Conservation (phyloP, 1,284 basidiomycete genomes). For the Rhodotorula sp. region DNA sequence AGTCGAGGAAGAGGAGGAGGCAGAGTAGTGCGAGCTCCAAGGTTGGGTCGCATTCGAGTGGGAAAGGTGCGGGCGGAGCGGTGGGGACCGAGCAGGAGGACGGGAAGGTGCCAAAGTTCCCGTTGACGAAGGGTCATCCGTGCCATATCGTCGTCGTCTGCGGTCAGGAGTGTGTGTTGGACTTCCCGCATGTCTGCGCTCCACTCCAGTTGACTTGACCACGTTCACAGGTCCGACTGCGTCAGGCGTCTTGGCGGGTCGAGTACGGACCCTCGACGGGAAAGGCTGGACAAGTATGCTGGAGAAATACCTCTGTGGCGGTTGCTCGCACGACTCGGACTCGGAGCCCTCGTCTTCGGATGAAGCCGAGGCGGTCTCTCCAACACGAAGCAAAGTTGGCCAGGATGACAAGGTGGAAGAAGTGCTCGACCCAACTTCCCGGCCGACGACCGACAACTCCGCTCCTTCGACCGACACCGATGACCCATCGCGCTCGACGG, state of each 20-base stretch:
- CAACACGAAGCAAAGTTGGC: background rate
- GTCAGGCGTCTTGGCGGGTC: constrained; percentile 32
- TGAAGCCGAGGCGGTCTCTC: background rate
- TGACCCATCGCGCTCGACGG: background rate
- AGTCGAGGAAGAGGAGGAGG: constrained; percentile 1
- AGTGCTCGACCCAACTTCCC: background rate
- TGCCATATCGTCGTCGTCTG: constrained; percentile 43
- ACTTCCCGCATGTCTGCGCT: no score
- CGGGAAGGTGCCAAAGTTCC: constrained; percentile 23
- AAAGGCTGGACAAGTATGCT: constrained; percentile 48
- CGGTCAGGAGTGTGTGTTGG: constrained; percentile 38
- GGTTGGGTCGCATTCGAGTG: constrained; percentile 7
- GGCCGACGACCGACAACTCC: background rate
- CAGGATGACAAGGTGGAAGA: background rate
- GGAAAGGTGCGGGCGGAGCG: background rate
- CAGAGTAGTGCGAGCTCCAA: constrained; percentile 14
- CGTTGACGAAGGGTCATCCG: constrained; percentile 30
- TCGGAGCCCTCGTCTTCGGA: constrained; percentile 2
- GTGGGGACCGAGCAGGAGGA: background rate
- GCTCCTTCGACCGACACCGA: background rate
- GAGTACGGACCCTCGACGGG: constrained; percentile 28
- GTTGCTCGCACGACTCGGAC: constrained; percentile 16
- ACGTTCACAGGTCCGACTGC: constrained; percentile 22
- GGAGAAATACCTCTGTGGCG: constrained; percentile 49
- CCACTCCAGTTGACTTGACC: background rate